Percentiles rank a stretch among this genome's conserved stretches.
Conservation (phyloP, 2,329 filamentous ascomycete genomes). For the Fonsecaea erecta region DNA sequence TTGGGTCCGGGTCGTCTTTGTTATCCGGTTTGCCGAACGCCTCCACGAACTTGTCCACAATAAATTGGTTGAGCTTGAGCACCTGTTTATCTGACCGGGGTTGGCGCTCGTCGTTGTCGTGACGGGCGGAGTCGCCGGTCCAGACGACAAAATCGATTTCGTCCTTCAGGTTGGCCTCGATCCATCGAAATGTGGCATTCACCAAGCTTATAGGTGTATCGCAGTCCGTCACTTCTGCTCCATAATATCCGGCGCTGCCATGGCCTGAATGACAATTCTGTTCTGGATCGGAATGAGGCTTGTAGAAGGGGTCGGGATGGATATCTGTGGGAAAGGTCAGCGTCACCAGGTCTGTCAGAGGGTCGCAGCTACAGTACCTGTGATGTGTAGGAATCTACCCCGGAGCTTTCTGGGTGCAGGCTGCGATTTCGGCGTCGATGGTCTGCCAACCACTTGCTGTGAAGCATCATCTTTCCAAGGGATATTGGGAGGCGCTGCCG, state of each 20-base stretch:
- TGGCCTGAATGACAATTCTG: conserved; percentile 80
- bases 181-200: conserved; percentile 90
- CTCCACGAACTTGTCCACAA: conserved; percentile 76
- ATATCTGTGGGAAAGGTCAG: conserved; percentile 65
- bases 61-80: conserved; percentile 72
- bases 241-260: conserved; percentile 71
- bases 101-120: conserved; percentile 82
- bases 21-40: conserved; percentile 67
- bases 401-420: conserved; percentile 52
- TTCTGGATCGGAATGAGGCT: conserved; percentile 69
- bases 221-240: conserved; percentile 85
- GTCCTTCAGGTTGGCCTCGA: conserved; percentile 75
- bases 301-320: conserved; percentile 89
- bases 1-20: conserved; percentile 53
- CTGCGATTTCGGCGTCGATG: conserved; percentile 10
- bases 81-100: conserved; percentile 78
- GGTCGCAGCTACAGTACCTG: conserved; percentile 60
- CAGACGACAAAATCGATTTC: conserved; percentile 87
- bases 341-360: conserved; percentile 6
- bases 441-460: conserved; percentile 20
- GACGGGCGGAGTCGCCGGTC: conserved; percentile 88
- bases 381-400: conserved; percentile 85
- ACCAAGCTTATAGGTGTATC: conserved; percentile 80
- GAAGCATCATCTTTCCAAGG: conserved; percentile 5
- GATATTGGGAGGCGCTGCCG: conserved; percentile 28